These are phyloP conservation scores for Lasiosphaeriaceae sp. DNA, from an alignment of 495 filamentous ascomycete genomes.

Conservation along the genomic window DNA sequence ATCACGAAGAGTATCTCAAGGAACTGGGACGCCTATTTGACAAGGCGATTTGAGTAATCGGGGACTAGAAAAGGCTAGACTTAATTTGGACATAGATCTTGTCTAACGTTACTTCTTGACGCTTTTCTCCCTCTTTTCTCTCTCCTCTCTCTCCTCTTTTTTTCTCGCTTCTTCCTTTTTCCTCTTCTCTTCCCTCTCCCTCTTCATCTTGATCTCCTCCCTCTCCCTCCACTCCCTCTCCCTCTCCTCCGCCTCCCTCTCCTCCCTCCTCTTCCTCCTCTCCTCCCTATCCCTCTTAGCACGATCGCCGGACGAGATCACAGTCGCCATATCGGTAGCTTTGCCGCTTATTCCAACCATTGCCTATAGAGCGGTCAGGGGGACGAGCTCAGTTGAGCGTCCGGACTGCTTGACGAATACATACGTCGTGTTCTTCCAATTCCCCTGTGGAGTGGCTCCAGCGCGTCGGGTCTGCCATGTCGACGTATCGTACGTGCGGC, in stretches of 20 bases:
- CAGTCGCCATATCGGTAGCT: neutral
- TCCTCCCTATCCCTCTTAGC: neutral
- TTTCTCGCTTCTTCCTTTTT: constrained; percentile 3
- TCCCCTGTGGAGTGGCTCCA: no score
- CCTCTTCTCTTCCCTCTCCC: constrained; percentile 14
- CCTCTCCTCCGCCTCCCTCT: neutral
- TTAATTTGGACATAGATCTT: neutral
- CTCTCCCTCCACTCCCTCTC: neutral
- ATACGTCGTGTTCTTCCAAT: no score
- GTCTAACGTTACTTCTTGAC: neutral
- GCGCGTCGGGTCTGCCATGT: no score
- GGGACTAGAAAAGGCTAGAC: no score
- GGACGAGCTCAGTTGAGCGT: no score
- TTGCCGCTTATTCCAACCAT: neutral
- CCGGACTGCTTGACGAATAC: no score
- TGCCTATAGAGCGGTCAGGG: neutral
- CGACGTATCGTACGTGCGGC: no score
- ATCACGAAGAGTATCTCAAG: constrained; percentile 2
- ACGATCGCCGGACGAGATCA: neutral
- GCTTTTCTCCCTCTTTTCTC: neutral
- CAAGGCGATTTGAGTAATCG: no score
- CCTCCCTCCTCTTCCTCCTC: neutral
- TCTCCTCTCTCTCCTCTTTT: constrained; percentile 12
- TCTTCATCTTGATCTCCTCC: constrained; percentile 11
- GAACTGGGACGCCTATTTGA: no score